A percentile compares a stretch with the other conserved stretches of the same genome.
Evolutionary conservation across 176 grass and related monocot species (phyloP).

Genomic region (Metroxylon sagu): DNA sequence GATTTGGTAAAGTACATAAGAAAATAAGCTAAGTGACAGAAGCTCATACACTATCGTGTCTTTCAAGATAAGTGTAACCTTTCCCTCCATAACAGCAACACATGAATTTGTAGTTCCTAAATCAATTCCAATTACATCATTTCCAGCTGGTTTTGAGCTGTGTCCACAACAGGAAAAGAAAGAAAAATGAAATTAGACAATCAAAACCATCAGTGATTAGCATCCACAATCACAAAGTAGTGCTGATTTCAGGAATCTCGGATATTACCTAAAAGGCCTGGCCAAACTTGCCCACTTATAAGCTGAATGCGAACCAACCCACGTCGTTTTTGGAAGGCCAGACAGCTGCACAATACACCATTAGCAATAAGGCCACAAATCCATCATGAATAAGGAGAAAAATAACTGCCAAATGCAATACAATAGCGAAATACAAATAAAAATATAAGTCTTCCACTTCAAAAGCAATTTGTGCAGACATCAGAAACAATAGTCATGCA

Average conservation of each 20-base stretch:
- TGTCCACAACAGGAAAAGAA: not conserved
- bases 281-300: constrained; percentile 22
- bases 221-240: not conserved
- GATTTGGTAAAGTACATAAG: not conserved
- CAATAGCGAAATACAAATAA: too few relatives aligned
- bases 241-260: not conserved
- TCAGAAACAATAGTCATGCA: too few relatives aligned
- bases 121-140: constrained; percentile 46
- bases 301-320: constrained; percentile 1
- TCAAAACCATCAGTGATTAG: not conserved
- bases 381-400: too few relatives aligned
- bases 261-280: constrained; percentile 25
- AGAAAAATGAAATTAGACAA: not conserved
- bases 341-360: constrained; percentile 15
- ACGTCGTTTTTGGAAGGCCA: constrained; percentile 19
- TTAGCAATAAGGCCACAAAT: too few relatives aligned
- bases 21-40: not conserved
- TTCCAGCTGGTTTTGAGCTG: constrained; percentile 26
- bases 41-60: not conserved
- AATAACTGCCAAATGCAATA: too few relatives aligned
- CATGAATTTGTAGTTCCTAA: constrained; percentile 42
- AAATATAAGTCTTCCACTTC: too few relatives aligned
- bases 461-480: too few relatives aligned
- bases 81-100: constrained; percentile 39
- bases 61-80: constrained; percentile 9